These are phyloP conservation scores for Nakazawaea molendinolei DNA, from an alignment of 805 yeast genomes.

Conservation along the genomic window DNA sequence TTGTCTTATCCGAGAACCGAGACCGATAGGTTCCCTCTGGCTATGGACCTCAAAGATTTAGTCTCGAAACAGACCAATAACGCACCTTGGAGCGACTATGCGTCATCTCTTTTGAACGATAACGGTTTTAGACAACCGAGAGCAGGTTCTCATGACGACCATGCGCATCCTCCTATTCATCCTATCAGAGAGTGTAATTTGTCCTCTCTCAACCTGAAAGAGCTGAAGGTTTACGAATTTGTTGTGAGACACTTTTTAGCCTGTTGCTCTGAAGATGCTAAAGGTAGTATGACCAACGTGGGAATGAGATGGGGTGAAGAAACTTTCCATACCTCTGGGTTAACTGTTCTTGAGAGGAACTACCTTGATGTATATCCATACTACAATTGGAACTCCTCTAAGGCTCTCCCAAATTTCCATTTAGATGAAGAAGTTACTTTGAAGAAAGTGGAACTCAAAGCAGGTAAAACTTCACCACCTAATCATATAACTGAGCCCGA, in stretches of 20 bases:
- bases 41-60: constrained; percentile 62
- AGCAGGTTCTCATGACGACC: constrained; percentile 78
- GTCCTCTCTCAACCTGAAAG: constrained; percentile 30
- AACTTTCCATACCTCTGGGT: constrained; percentile 63
- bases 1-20: constrained; percentile 97
- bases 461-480: constrained; percentile 81
- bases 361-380: constrained; percentile 78
- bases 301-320: constrained; percentile 76
- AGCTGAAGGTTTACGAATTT: constrained; percentile 76
- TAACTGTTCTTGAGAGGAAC: constrained; percentile 65
- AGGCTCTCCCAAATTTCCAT: constrained; percentile 56
- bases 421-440: constrained; percentile 54
- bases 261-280: constrained; percentile 86
- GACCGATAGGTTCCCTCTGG: constrained; percentile 76
- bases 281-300: constrained; percentile 61
- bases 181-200: constrained; percentile 53
- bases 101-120: constrained; percentile 33
- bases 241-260: constrained; percentile 84
- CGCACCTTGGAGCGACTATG: constrained; percentile 68
- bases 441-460: constrained; percentile 48
- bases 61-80: constrained; percentile 55
- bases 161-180: constrained; percentile 98
- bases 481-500: constrained; percentile 85
- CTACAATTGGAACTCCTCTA: constrained; percentile 67
- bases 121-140: constrained; percentile 62